Evolutionary conservation across 1,139 yeast genomes (phyloP), one percentile per base, ranked within the genome.

Genomic region (Pichia sorboxylosa): DNA sequence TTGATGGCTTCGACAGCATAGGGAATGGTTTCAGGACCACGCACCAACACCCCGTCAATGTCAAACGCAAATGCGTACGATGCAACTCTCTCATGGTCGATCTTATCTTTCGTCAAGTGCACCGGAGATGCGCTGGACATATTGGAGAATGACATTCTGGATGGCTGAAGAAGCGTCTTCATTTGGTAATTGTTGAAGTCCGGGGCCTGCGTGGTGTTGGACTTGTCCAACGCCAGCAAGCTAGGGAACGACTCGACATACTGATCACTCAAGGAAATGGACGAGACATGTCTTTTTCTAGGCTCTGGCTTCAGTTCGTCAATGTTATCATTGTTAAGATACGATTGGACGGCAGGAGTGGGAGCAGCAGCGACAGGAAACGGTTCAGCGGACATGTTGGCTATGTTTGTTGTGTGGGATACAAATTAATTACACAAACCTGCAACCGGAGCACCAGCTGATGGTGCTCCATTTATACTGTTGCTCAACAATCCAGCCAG

Each of bases 21-120:
- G 0, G 87, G 85, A 34, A 81, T 77, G 15, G 87, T 78, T 35
- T 78, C 70, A 2, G 90, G 85, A 13, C 92, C 92, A 41, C 81
- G 64, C 43, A 80, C 73, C 30, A 81, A 69, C 27, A 81, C 93
- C 29, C 93, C 93, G 51, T 81, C 94, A 35, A 81, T 82, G 58
- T 81, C 93, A 51, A 81, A 82, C 31, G 92, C 85, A 59, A 81
- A 81, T 1, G 93, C 92, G 51, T 80, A 81, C 10, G 83, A 74
- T 4, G 90, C 90, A 31, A 80, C 75, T 52, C 85, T 63, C 27
- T 59, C 69, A 51, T 78, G 85, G 50, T 76, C 81, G 45, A 77
- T 64, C 14, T 72, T 66, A 3, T 56, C 42, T 47, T 63, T 70
- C 58, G 65, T 69, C 48, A 64, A 64, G 35, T 73, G 58, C 35